A percentile compares a stretch with the other conserved stretches of the same genome.
Conservation (phyloP, 106 monocot genomes). For the Dendrobium huoshanense region DNA sequence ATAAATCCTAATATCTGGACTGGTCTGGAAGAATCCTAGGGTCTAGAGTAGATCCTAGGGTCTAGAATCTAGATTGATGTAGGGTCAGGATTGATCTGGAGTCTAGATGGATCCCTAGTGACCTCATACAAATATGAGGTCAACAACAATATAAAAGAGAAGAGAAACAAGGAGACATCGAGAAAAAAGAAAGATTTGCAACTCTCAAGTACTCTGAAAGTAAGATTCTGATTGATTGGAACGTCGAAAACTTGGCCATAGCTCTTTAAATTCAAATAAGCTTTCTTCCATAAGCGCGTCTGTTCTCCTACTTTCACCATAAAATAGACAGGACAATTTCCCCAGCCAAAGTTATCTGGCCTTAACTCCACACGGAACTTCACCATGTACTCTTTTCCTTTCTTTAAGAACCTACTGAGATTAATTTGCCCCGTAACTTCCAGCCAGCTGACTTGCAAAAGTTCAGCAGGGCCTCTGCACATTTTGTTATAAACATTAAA, state of each 20-base stretch:
- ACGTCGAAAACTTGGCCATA: background rate
- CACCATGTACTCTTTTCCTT: background rate
- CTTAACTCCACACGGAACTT: constrained; percentile 9
- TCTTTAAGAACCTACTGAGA: background rate
- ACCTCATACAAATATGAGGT: no score
- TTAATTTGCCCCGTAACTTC: constrained; percentile 5
- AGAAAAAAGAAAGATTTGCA: no score
- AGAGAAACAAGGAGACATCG: no score
- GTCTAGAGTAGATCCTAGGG: no score
- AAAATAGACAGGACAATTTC: constrained; percentile 10
- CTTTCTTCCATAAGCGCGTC: background rate
- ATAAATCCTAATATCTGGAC: no score
- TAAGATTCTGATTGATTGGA: background rate
- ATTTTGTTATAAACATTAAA: background rate
- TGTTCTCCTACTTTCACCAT: background rate
- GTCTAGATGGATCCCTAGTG: no score
- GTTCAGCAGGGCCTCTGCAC: constrained; percentile 9
- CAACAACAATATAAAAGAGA: no score
- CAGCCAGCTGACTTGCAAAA: constrained; percentile 21
- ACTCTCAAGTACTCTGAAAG: background rate
- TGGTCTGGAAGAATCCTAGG: no score
- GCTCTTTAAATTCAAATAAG: background rate
- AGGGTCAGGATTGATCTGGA: no score
- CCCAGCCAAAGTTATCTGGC: constrained; percentile 20
- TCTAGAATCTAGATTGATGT: no score